Base-by-base conservation (phyloP, 2,329 filamentous ascomycete species). In the Penicillium aurantiogriseum region DNA sequence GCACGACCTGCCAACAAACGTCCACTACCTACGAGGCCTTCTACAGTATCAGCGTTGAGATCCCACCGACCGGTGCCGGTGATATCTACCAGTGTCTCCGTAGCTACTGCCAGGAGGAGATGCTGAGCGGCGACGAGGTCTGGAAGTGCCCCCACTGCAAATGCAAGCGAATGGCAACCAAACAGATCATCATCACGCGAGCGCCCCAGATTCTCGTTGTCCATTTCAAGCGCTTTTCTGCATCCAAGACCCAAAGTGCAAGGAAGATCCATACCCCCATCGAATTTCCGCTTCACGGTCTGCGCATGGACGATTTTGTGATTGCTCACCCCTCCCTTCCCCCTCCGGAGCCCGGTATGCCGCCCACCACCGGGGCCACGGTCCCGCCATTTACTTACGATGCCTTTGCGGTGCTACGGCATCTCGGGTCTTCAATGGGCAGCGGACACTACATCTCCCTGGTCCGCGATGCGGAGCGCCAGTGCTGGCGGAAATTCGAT, bases 371-470 rank as follows among this genome's bases (percentile, higher is more conserved):
- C 75, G 80, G 49, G 78, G 80, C 66, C 52, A 77, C 66, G 54
- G 77, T 70, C 51, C 71, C 72, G 0, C 88, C 89, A 0, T 91
- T 89, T 69, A 77, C 80, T 5, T 99, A 97, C 73, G 88, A 96
- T 69, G 88, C 90, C 51, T 97, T 96, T 71, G 93, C 88, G 2
- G 88, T 97, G 7, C 85, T 95, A 53, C 82, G 89, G 60, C 92
- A 97, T 72, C 75, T 84, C 4, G 92, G 92, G 23, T 77, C 77
- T 1, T 85, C 81, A 1, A 79, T 89, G 51, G 83, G 85, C 38
- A 85, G 84, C 50, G 92, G 92, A 0, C 92, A 97, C 74, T 97
- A 97, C 72, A 87, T 88, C 52, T 83, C 87, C 4, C 86, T 89
- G 57, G 84, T 89, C 59, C 83, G 84, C 44, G 85, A 88, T 65